Base-by-base conservation (phyloP, 2,329 filamentous ascomycete species). In the Colletotrichum filicis region DNA sequence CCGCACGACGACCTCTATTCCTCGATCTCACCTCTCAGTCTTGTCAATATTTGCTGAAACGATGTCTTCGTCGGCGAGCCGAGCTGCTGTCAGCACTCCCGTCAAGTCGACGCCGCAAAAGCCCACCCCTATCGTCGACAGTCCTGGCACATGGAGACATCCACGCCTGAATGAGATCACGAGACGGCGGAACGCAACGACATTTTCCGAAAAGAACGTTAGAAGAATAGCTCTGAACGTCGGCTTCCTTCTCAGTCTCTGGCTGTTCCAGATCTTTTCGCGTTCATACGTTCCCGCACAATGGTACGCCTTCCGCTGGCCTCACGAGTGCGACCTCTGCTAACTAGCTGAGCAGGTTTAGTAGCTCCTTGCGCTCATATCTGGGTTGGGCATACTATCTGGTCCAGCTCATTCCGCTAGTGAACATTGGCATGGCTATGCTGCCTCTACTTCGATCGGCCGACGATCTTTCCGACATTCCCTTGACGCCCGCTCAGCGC, bases 81-180 rank as follows among this genome's bases (percentile, higher is more conserved):
- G 62, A 59, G 68, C 62, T 5, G 62, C 61, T n/a, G 24, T 62
- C 8, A 66, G 77, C 66, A 85, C 84, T 76, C 79, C 89, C 76
- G 74, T 87, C 79, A 80, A 87, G 81, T 80, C 79, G 37, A 84
- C 81, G 32, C 80, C 83, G 37, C 78, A 74, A 61, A 80, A 82
- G 56, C 70, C 81, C 22, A 68, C 78, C 7, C 75, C 82, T 1
- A 74, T 79, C 26, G 75, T 77, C 55, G 89, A 91, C 66, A 91
- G 88, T 77, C 89, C 94, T 7, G 95, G 96, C 68, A 94, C 92
- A 80, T 99, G 97, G 96, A 91, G 92, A 79, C 97, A 99, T 82
- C 97, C 97, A 42, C 92, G 93, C 75, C 88, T 98, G 76, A 89
- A 95, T 78, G 96, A 98, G 83, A 97, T 99, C 80, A 91, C 93